Evolutionary conservation across 2,329 filamentous ascomycete species (phyloP), one percentile per base, ranked within the genome.

Genomic region (Aureobasidium sp.): DNA sequence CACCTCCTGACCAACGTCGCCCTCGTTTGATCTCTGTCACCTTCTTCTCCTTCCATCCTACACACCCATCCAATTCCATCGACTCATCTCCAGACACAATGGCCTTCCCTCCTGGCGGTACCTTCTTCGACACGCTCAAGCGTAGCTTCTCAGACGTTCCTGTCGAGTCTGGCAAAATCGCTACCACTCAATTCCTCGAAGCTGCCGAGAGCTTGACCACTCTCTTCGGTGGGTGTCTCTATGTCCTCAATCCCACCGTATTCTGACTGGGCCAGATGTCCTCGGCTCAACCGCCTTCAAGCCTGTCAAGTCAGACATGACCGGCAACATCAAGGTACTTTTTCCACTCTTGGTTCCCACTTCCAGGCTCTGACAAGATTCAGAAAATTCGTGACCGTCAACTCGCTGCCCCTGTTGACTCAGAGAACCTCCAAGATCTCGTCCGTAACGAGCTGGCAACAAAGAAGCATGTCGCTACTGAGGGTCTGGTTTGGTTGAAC

Each of bases 341-440:
- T 3, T 39, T 37, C 22, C 25, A 6, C 6, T 8, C 19, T 34
- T 10, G 17, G 7, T 29, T 10, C 4, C 8, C 19, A 10, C 6
- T 25, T 17, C 7, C 27, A n/a, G 16, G 4, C 3, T 16, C 35
- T 42, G 10, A 49, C 16, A 16, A 22, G 6, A 12, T 50, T 44
- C 61, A 94, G 89, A 97, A 98, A 86, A 79, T 97, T 70, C 83
- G 88, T 59, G 84, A 90, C 49, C 83, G 90, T 62, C 85, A 91
- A 68, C 78, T 85, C 52, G 88, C 84, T 54, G 82, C 87, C 54
- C 89, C 90, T 25, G 76, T 76, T 51, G 84, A 90, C 59, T 94
- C 88, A n/a, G 77, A 80, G 63, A 95, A 83, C 54, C 76, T 98
- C 54, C 93, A 98, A 74, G 81, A 84, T 41, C 86, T 97, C 44